phyloP scores from a whole-genome alignment of 306 rosid genomes.

The Psophocarpus tetragonolobus region DNA sequence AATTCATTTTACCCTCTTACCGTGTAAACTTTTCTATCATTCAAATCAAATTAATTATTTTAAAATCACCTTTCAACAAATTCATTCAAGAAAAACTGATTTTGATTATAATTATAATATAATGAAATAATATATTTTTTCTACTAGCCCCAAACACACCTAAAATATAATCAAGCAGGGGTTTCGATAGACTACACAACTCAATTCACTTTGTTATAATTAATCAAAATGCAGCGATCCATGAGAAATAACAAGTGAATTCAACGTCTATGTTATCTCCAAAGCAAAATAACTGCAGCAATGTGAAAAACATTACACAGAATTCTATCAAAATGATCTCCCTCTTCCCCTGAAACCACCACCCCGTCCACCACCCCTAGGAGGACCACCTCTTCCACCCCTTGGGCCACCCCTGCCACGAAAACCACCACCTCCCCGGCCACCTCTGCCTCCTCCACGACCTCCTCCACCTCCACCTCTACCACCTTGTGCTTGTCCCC shows the following conservation, averaged over 20 bases:
- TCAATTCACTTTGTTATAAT: neutral
- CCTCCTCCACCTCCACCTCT: conserved; percentile 71
- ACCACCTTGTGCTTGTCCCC: conserved; percentile 61
- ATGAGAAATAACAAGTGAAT: conserved; percentile 14
- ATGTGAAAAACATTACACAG: conserved; percentile 33
- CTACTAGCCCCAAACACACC: no score
- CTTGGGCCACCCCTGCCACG: conserved; percentile 86
- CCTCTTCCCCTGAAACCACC: conserved; percentile 96
- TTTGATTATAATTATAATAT: no score
- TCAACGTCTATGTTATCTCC: conserved; percentile 29
- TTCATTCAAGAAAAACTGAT: no score
- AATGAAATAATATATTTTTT: no score
- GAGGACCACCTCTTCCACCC: conserved; percentile 80
- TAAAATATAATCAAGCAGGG: neutral
- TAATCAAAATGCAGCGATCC: conserved; percentile 31
- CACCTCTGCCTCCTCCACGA: conserved; percentile 67
- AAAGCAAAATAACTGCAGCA: conserved; percentile 36
- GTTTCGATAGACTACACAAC: neutral
- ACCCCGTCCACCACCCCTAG: conserved; percentile 78
- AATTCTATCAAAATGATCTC: conserved; percentile 49
- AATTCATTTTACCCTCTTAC: no score
- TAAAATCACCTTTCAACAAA: no score
- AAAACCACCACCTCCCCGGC: conserved; percentile 66
- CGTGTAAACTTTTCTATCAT: no score
- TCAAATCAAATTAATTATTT: no score